A percentile compares a stretch with the other conserved stretches of the same genome.
These are phyloP conservation scores for Pseudogymnoascus verrucosus DNA, from an alignment of 2,329 filamentous ascomycete species.

Conservation along the genomic window DNA sequence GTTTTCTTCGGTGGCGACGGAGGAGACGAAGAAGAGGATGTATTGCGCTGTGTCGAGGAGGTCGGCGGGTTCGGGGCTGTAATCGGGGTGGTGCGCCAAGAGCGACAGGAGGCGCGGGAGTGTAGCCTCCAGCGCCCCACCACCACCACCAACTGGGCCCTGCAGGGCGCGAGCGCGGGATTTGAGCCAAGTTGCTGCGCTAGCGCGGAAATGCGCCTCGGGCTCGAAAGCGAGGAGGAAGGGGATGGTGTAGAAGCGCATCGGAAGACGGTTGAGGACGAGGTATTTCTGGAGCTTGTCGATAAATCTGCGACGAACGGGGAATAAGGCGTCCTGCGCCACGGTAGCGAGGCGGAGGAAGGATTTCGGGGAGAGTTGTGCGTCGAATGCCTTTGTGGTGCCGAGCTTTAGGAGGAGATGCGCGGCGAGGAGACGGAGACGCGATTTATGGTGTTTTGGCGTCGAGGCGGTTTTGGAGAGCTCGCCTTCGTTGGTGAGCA, in stretches of 20 bases:
- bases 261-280: slow-evolving; percentile 58
- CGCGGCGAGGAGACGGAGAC: slow-evolving; percentile 74
- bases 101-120: slow-evolving; percentile 80
- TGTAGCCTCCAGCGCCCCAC: slow-evolving; percentile 61
- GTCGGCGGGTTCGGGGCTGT: slow-evolving; percentile 56
- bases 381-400: slow-evolving; percentile 66
- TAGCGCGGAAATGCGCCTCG: slow-evolving; percentile 59
- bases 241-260: slow-evolving; percentile 79
- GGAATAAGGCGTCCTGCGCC: slow-evolving; percentile 65
- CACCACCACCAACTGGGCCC: background rate
- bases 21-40: slow-evolving; percentile 78
- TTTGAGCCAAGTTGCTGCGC: slow-evolving; percentile 80
- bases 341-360: slow-evolving; percentile 79
- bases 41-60: slow-evolving; percentile 80
- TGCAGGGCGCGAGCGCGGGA: slow-evolving; percentile 61
- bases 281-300: slow-evolving; percentile 87
- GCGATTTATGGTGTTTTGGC: slow-evolving; percentile 67
- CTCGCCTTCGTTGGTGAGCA: slow-evolving; percentile 72
- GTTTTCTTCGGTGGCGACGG: slow-evolving; percentile 78
- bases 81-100: slow-evolving; percentile 91
- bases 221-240: slow-evolving; percentile 93
- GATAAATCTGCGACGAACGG: slow-evolving; percentile 72
- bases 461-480: slow-evolving; percentile 68
- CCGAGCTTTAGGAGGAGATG: slow-evolving; percentile 80
- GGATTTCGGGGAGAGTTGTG: slow-evolving; percentile 59